Conservation (phyloP, 169 alveolate species). For the Cytauxzoon felis region DNA sequence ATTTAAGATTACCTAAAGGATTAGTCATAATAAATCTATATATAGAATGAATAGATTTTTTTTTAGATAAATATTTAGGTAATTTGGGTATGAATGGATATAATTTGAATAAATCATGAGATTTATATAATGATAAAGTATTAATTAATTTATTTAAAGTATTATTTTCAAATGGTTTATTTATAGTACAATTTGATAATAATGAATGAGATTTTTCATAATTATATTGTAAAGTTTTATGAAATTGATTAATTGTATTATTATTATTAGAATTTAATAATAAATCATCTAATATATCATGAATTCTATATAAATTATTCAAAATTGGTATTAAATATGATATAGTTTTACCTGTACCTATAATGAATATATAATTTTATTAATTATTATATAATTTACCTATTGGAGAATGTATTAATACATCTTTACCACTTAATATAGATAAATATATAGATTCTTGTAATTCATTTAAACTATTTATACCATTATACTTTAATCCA, state of each 20-base stretch:
- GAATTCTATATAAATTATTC: constrained; percentile 68
- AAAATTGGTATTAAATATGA: constrained; percentile 71
- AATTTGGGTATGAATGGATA: constrained; percentile 2
- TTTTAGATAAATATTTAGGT: constrained; percentile 26
- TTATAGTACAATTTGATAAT: constrained; percentile 25
- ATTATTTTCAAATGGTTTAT: constrained; percentile 7
- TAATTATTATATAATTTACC: constrained; percentile 17
- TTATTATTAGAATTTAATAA: constrained; percentile 28
- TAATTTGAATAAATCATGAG: background rate
- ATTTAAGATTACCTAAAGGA: constrained; percentile 46
- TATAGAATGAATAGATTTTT: constrained; percentile 27
- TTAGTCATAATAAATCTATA: constrained; percentile 39
- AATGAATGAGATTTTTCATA: constrained; percentile 48
- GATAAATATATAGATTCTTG: constrained; percentile 65
- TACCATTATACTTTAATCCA: constrained; percentile 28
- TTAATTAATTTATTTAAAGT: constrained; percentile 34
- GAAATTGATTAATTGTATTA: background rate
- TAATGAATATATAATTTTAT: background rate
- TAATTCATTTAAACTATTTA: constrained; percentile 52
- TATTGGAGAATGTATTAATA: constrained; percentile 52
- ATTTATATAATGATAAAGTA: constrained; percentile 18
- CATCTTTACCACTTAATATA: constrained; percentile 73
- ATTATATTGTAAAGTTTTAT: constrained; percentile 46
- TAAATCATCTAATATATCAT: constrained; percentile 67
- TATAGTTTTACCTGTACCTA: constrained; percentile 73